A percentile compares a stretch with the other conserved stretches of the same genome.
Conservation (phyloP, 805 yeast genomes). For the Barnettozyma siamensis region DNA sequence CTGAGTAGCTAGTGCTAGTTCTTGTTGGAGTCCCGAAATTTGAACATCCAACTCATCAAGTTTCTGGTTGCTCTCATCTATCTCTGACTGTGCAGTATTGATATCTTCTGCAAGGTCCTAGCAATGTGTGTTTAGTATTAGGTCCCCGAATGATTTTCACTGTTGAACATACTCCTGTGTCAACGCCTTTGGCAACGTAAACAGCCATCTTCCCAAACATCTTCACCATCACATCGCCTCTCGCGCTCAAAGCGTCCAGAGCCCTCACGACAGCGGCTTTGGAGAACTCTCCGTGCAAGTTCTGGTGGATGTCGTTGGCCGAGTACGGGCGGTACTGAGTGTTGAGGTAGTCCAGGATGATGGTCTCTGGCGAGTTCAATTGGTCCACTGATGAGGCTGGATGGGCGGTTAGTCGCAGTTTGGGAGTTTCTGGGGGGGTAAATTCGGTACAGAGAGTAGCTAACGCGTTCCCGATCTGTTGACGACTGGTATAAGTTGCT, state of each 20-base stretch:
- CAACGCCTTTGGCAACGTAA: conserved; percentile 36
- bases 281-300: conserved; percentile 35
- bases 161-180: conserved; percentile 8
- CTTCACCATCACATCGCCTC: conserved; percentile 32
- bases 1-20: conserved; percentile 8
- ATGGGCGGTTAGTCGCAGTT: background rate
- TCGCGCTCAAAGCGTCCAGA: conserved; percentile 30
- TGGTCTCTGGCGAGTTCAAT: conserved; percentile 21
- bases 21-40: background rate
- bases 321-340: conserved; percentile 45
- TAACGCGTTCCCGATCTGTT: too few species aligned
- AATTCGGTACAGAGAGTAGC: too few species aligned
- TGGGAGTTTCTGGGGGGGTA: too few species aligned
- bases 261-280: conserved; percentile 32
- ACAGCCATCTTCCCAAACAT: conserved; percentile 39
- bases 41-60: background rate
- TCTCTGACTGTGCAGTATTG: background rate
- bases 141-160: too few species aligned
- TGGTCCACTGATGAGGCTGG: conserved; percentile 8
- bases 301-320: conserved; percentile 39
- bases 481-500: background rate
- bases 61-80: background rate
- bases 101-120: background rate
- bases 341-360: conserved; percentile 33
- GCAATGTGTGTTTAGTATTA: background rate